Conservation (phyloP, 2,329 filamentous ascomycete genomes). For the Neofusicoccum sp. region DNA sequence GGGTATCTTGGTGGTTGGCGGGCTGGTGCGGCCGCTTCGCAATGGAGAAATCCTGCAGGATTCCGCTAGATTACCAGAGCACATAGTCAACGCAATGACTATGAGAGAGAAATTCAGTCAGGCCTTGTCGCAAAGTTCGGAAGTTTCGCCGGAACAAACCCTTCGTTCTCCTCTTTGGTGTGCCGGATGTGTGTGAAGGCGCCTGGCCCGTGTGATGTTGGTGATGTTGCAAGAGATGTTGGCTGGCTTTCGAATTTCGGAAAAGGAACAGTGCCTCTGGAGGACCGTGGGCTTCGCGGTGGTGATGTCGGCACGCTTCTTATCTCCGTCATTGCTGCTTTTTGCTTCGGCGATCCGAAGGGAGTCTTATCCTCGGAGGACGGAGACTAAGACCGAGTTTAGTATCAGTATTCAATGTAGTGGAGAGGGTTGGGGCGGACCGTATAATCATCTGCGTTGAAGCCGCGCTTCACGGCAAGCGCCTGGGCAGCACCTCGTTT, state of each 20-base stretch:
- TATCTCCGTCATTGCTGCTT: background rate
- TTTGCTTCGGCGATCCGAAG: background rate
- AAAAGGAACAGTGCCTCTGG: slow-evolving; percentile 26
- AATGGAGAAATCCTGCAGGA: background rate
- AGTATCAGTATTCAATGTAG: slow-evolving; percentile 21
- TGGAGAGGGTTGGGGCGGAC: slow-evolving; percentile 22
- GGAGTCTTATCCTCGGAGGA: slow-evolving; percentile 24
- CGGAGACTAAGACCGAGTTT: slow-evolving; percentile 23
- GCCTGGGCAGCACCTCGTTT: slow-evolving; percentile 59
- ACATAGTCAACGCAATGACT: slow-evolving; percentile 13
- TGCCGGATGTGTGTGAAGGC: background rate
- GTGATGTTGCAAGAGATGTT: slow-evolving; percentile 30
- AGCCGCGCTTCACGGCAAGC: slow-evolving; percentile 58
- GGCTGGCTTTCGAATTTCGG: slow-evolving; percentile 35
- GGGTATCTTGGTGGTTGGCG: slow-evolving; percentile 8
- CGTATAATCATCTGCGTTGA: slow-evolving; percentile 36
- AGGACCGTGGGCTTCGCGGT: background rate
- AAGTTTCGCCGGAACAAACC: slow-evolving; percentile 39
- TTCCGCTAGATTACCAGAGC: slow-evolving; percentile 10
- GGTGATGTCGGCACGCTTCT: slow-evolving; percentile 1
- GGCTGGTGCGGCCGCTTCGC: background rate
- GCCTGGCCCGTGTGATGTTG: slow-evolving; percentile 24
- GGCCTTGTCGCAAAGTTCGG: slow-evolving; percentile 34
- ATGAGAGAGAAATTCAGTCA: slow-evolving; percentile 24
- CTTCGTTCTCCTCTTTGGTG: slow-evolving; percentile 24